Evolutionary conservation across 805 yeast genomes (phyloP).

Genomic region (Myxozyma sirexii): DNA sequence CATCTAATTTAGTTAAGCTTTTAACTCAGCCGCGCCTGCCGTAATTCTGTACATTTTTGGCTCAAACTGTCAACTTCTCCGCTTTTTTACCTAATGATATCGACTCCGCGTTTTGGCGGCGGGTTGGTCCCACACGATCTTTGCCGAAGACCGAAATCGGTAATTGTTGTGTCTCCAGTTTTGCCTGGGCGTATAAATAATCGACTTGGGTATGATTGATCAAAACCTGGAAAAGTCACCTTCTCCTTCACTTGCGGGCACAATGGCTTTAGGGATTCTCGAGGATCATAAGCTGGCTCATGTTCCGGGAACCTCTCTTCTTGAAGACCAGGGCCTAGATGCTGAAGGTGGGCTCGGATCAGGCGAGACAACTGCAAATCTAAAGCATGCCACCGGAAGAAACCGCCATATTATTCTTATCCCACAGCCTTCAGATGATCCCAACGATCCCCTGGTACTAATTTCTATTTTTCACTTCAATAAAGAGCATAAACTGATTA

Average conservation of each 20-base stretch:
- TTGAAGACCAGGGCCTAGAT: neutral
- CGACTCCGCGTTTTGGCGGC: no score
- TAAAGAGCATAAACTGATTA: constrained; percentile 36
- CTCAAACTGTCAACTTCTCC: no score
- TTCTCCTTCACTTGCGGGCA: neutral
- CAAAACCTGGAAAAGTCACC: no score
- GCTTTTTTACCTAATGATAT: no score
- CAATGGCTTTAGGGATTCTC: constrained; percentile 3
- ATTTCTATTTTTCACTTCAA: neutral
- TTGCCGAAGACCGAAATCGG: no score
- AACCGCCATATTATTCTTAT: constrained; percentile 41
- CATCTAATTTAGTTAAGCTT: no score
- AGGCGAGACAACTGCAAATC: neutral
- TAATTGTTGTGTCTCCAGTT: no score
- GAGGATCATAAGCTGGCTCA: constrained; percentile 1
- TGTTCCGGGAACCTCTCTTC: constrained; percentile 1
- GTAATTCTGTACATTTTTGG: no score
- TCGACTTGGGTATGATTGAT: no score
- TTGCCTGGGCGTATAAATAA: no score
- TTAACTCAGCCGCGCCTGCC: no score
- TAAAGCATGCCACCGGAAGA: constrained; percentile 1
- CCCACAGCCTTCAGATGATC: constrained; percentile 47
- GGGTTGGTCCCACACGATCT: no score
- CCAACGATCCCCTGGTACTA: constrained; percentile 45
- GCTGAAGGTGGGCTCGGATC: neutral